Evolutionary conservation across 129 eudicot genomes (phyloP), one percentile per base, ranked within the genome.

Genomic region (Gnaphalium uliginosum): DNA sequence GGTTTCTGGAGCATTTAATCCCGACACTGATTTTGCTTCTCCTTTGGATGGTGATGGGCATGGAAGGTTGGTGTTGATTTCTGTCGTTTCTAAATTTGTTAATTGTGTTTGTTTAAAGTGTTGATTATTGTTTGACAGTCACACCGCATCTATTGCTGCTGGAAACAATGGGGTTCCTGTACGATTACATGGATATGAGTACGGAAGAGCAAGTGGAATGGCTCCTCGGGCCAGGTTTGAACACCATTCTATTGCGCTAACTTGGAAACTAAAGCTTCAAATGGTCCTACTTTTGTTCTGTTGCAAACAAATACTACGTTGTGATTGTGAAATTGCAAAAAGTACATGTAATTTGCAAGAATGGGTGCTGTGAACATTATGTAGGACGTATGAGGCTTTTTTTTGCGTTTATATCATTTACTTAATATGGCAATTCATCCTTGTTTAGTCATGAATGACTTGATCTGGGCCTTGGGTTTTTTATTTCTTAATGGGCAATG

Each of bases 41-140:
- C 99, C 99, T n/a, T 74, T 94, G 71, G 99, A 94, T 72, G 99
- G 99, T 30, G 99, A 94, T 83, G 99, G 99, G 30, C 99, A 94
- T 84, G 99, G 99, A 90, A 94, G 99, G 99, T 94, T 79, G 67
- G 87, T 53, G 39, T 59, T 24, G 9, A 10, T 35, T 35, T 59
- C 5, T 9, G 9, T 26, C 2, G 2, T 33, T 53, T 53, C 27
- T 22, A 4, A 1, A 57, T 56, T 33, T 53, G 8, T 60, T 33
- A 11, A 2, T 30, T 14, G 1, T 58, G 6, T 73, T 32, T 50
- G 9, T 11, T 29, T 24, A 17, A 73, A 26, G 39, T 14, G 22
- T 19, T 76, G 50, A 77, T 66, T 64, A 29, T 53, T 35, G 32
- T 68, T 76, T 79, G 18, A 61, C 87, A 94, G 99, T 78, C 99